These are phyloP conservation scores for Diaporthe velutina DNA, from an alignment of 2,329 filamentous ascomycete genomes.

Conservation along the genomic window DNA sequence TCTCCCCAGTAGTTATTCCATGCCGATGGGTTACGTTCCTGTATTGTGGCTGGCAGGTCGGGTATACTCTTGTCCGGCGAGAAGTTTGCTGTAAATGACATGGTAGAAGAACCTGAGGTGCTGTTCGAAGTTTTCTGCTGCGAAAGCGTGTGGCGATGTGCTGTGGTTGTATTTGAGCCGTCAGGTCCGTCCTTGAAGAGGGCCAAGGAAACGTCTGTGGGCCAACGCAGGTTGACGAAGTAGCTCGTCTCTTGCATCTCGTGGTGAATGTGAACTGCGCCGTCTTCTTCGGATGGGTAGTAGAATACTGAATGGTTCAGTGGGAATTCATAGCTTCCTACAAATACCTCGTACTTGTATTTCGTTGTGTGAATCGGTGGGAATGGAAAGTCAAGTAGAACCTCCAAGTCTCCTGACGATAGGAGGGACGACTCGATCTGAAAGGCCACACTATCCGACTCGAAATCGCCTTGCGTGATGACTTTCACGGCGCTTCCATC, in stretches of 20 bases:
- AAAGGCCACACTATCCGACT: conserved; percentile 3
- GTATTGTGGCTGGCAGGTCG: background rate
- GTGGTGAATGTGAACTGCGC: background rate
- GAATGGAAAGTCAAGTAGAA: conserved; percentile 59
- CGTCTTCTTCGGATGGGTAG: background rate
- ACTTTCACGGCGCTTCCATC: background rate
- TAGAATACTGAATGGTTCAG: conserved; percentile 54
- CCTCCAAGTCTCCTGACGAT: conserved; percentile 47
- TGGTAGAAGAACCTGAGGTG: background rate
- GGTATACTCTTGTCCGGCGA: background rate
- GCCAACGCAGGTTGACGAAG: conserved; percentile 20
- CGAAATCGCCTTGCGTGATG: conserved; percentile 4
- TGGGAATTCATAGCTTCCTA: conserved; percentile 55
- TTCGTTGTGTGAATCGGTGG: conserved; percentile 53
- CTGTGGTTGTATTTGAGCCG: background rate
- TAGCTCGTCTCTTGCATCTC: conserved; percentile 14
- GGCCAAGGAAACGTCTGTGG: background rate
- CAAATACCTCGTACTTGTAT: conserved; percentile 60
- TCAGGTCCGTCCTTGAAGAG: background rate
- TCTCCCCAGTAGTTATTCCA: conserved; percentile 14
- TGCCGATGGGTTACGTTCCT: background rate
- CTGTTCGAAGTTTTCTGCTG: background rate
- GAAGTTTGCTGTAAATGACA: conserved; percentile 21
- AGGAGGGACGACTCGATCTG: conserved; percentile 44
- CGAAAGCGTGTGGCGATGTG: background rate